Evolutionary conservation across 106 monocot species (phyloP).

Genomic region (Allium fistulosum): DNA sequence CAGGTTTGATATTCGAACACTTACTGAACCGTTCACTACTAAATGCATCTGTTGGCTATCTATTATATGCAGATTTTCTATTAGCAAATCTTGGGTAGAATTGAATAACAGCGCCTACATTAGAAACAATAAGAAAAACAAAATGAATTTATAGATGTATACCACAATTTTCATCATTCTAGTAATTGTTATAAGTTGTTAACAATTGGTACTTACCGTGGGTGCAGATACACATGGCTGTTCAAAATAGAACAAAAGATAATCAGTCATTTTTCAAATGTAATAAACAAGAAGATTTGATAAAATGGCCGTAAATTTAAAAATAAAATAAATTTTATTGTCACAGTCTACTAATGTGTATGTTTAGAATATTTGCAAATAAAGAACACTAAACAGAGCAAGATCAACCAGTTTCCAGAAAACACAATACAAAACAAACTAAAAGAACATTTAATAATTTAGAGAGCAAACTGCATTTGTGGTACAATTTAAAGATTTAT

Average conservation of each 20-base stretch:
- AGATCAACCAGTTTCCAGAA: neutral
- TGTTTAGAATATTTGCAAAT: too few relatives aligned
- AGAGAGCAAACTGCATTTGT: too few relatives aligned
- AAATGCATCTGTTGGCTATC: constrained; percentile 77
- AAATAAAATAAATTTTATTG: too few relatives aligned
- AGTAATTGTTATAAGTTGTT: neutral
- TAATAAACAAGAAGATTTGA: too few relatives aligned
- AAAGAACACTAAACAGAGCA: too few relatives aligned
- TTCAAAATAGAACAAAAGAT: too few relatives aligned
- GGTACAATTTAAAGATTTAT: too few relatives aligned
- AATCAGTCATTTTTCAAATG: too few relatives aligned
- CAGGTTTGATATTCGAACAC: constrained; percentile 33
- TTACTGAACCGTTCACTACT: constrained; percentile 17
- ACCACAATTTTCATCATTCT: neutral
- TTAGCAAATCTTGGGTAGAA: constrained; percentile 34
- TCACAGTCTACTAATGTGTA: too few relatives aligned
- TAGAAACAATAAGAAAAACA: neutral
- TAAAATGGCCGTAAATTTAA: too few relatives aligned
- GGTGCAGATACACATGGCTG: constrained; percentile 4
- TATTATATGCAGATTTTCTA: constrained; percentile 38
- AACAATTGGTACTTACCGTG: neutral
- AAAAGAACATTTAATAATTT: neutral
- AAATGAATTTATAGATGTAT: neutral
- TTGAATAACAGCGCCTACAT: constrained; percentile 49
- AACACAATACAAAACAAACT: neutral